phyloP scores from a whole-genome alignment of 148 eudicot species.

The Bassia scoparia region DNA sequence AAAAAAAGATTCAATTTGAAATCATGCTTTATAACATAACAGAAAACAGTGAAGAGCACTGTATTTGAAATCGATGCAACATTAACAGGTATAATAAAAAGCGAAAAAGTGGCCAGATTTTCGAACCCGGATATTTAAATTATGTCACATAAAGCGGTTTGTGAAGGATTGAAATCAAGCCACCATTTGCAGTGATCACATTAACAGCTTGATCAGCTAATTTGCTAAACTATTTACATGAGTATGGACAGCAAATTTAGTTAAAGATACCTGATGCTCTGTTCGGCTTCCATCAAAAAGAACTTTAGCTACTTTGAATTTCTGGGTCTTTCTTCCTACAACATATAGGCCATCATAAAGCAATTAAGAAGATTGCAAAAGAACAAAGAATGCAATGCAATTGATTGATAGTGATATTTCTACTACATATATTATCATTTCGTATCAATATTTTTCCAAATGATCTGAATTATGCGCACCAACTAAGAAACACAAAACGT shows the following conservation, averaged over 20 bases:
- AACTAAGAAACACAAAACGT: not conserved
- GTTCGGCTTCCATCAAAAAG: slow-evolving; percentile 74
- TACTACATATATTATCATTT: not conserved
- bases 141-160: not conserved
- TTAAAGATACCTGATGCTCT: slow-evolving; percentile 72
- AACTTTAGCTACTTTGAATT: slow-evolving; percentile 71
- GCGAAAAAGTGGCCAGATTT: not conserved
- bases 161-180: not conserved
- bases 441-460: not conserved
- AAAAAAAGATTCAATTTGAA: not conserved
- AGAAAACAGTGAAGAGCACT: not conserved
- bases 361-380: not conserved
- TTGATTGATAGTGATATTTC: not conserved
- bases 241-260: not conserved
- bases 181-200: not conserved
- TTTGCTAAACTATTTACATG: not conserved
- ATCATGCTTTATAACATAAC: not conserved
- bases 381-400: too few relatives aligned
- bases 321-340: slow-evolving; percentile 71
- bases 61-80: not conserved
- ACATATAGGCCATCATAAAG: slow-evolving; percentile 9
- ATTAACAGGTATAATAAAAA: not conserved
- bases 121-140: not conserved
- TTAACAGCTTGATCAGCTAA: not conserved
- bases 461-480: not conserved